Evolutionary conservation across 2,329 filamentous ascomycete species (phyloP).

Genomic region (Alternaria arbusti): DNA sequence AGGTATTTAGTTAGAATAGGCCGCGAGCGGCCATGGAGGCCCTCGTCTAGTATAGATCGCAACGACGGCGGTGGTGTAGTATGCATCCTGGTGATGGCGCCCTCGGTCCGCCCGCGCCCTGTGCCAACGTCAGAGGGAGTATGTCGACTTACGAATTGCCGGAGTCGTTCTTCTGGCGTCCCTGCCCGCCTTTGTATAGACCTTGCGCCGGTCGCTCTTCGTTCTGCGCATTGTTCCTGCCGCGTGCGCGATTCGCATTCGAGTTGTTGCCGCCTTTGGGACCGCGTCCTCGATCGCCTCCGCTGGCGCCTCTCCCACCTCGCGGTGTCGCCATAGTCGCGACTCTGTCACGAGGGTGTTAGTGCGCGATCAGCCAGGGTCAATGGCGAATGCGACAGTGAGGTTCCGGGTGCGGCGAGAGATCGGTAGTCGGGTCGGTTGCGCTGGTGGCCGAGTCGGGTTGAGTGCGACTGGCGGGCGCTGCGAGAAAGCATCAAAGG

Average conservation of each 20-base stretch:
- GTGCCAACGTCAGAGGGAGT: conserved; percentile 5
- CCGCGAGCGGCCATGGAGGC: conserved; percentile 25
- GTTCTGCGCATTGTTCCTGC: conserved; percentile 19
- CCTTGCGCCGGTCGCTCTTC: conserved; percentile 17
- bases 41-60: conserved; percentile 7
- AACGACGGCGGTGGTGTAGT: not conserved
- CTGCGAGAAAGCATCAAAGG: conserved; percentile 27
- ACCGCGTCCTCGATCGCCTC: conserved; percentile 23
- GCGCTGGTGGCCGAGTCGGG: conserved; percentile 24
- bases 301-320: conserved; percentile 26
- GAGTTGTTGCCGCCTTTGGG: conserved; percentile 12
- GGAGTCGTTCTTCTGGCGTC: conserved; percentile 11
- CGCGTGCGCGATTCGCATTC: conserved; percentile 18
- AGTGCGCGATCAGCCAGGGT: conserved; percentile 16
- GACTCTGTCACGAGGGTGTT: conserved; percentile 12
- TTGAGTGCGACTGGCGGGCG: conserved; percentile 27
- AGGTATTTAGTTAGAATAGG: conserved; percentile 24
- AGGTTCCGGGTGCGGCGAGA: not conserved
- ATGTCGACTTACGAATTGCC: conserved; percentile 17
- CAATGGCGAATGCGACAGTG: not conserved
- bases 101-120: conserved; percentile 18
- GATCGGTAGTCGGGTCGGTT: not conserved
- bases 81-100: conserved; percentile 11
- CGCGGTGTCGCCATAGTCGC: conserved; percentile 40
- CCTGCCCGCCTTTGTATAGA: conserved; percentile 13